Base-by-base conservation (phyloP, 2,329 filamentous ascomycete species). In the Botrytis hyacinthi region DNA sequence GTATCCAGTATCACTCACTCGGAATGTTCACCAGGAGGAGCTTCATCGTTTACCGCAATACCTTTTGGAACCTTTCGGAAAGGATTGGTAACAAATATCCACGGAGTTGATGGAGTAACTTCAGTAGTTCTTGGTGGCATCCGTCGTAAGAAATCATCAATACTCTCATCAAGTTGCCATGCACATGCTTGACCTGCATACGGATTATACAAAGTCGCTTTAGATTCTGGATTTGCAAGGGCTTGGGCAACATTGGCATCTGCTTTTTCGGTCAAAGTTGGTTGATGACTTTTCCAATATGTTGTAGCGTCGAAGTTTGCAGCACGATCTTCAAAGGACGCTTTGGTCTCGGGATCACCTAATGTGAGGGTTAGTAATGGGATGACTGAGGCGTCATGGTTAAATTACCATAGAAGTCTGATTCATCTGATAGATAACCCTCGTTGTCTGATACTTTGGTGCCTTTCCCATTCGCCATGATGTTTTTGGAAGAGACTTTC, bases 21-120 rank as follows among this genome's bases (percentile, higher is more conserved):
- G 35, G 67, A 74, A 12, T 76, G 71, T 44, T 80, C 78, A 26
- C 77, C 75, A 22, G 73, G 73, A n/a, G 78, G 79, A 10, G 73
- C 78, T 62, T 81, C 79, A 10, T 67, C 71, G 26, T 72, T 42
- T 8, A 59, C 54, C 59, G 5, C 80, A 79, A 59, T 71, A 74
- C 84, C n/a, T 32, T 18, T 71, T 0, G 73, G 73, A 26, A 70
- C 74, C 54, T 78, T 78, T 9, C 74, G 73, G 78, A 87, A 87
- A 0, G 91, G 91, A 80, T 93, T 93, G 70, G 86, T 87, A 60
- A 92, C 87, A 84, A 87, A 94, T 66, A 97, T 93, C 92, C 93
- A 96, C 0, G 87, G 87, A 4, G 86, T 84, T 5, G 82, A 80
- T 3, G 84, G 81, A 18, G 74, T 70, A 16, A 29, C 1, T n/a